Conservation (phyloP, 148 eudicot species). For the Oxyria digyna region DNA sequence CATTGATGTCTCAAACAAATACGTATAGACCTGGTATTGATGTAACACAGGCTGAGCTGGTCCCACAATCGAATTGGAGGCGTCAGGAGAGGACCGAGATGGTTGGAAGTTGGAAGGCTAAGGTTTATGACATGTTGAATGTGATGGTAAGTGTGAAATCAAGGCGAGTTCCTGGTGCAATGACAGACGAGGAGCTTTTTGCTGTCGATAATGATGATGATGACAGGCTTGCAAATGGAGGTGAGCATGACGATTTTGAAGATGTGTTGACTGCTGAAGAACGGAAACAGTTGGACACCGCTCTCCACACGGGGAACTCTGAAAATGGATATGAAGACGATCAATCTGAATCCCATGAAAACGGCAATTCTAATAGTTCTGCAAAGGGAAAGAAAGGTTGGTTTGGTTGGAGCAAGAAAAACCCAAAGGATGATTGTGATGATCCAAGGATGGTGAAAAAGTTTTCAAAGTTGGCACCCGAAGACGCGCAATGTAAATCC, state of each 20-base stretch:
- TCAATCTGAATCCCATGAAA: slow-evolving; percentile 17
- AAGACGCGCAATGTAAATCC: slow-evolving; percentile 21
- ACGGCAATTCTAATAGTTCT: slow-evolving; percentile 15
- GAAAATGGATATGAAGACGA: slow-evolving; percentile 1
- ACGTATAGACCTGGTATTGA: slow-evolving; percentile 57
- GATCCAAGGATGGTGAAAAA: slow-evolving; percentile 25
- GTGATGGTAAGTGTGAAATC: slow-evolving; percentile 11
- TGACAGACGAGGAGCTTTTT: slow-evolving; percentile 11
- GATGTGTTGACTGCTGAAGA: slow-evolving; percentile 7
- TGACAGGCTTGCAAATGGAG: slow-evolving; percentile 1
- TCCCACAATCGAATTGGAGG: slow-evolving; percentile 52
- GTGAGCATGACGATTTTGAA: slow-evolving; percentile 15
- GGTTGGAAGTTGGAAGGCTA: slow-evolving; percentile 56
- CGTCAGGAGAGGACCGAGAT: slow-evolving; percentile 46
- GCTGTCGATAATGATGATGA: slow-evolving; percentile 5
- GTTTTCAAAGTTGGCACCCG: neutral
- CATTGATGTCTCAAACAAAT: slow-evolving; percentile 50
- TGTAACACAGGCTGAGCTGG: slow-evolving; percentile 55
- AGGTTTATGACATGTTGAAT: slow-evolving; percentile 58
- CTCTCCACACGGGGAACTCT: neutral
- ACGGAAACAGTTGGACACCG: slow-evolving; percentile 4
- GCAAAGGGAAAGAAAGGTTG: slow-evolving; percentile 5
- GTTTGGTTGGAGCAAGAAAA: slow-evolving; percentile 10
- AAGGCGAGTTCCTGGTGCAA: slow-evolving; percentile 11
- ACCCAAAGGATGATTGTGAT: slow-evolving; percentile 25